Evolutionary conservation across 257 asterid species (phyloP), one percentile per base, ranked within the genome.

Genomic region (Jacaranda mimosifolia): DNA sequence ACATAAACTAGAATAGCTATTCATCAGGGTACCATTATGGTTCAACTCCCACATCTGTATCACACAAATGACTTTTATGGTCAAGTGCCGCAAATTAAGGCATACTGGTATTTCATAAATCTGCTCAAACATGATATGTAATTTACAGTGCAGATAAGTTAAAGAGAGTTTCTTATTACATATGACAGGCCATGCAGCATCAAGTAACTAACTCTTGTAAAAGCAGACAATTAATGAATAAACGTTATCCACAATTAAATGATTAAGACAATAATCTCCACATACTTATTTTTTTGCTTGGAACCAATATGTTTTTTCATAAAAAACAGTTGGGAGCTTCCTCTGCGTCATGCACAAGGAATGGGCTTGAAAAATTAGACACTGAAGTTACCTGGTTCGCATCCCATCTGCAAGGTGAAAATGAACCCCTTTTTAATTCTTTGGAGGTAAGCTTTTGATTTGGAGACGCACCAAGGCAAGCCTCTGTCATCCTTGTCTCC

Each of bases 1-100:
- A 73, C 98, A 96, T 51, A 91, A 86, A 57, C 97, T 91, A 4
- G 98, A 90, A 68, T 96, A 96, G 85, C 91, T 83, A 72, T 79
- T 96, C 81, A 13, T 78, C 59, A 96, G 87, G 81, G 96, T 93
- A 68, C 97, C 98, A 4, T 93, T 89, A 68, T 67, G 40, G 76
- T 84, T 88, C 83, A 91, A 73, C 83, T 92, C 92, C 99, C 99
- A 96, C 94, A 96, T 84, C 99, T 96, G 90, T 63, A 58, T 4
- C 70, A 70, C 59, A 40, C 82, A 67, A 78, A 63, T 9, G 18
- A 42, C 35, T 62, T 7, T 3, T 21, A 40, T 26, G 51, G 7
- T 75, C 48, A 53, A 45, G 19, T 70, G 72, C 58, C 74, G 62
- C 66, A 52, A 56, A 46, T 26, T 26, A 26, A 26, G 32, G 32